These are phyloP conservation scores for Anthracocystis panici-leucophaei DNA, from an alignment of 1,284 basidiomycete species.

Conservation along the genomic window DNA sequence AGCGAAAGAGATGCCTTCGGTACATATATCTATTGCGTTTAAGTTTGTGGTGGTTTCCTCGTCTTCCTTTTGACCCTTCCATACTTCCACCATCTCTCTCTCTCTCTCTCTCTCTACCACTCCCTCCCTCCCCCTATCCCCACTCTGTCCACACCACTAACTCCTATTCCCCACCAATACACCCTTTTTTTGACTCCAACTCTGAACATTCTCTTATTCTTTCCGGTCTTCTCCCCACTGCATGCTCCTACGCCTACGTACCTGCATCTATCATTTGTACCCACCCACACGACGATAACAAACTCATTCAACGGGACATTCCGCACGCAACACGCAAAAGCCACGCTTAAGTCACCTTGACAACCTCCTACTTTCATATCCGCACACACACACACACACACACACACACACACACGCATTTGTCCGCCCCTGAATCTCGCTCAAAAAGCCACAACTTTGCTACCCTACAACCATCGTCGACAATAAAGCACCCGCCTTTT, in stretches of 20 bases:
- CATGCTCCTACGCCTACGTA: slow-evolving; percentile 1
- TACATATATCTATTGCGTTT: slow-evolving; percentile 31
- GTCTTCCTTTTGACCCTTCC: slow-evolving; percentile 20
- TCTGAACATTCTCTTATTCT: slow-evolving; percentile 24
- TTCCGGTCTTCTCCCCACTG: slow-evolving; percentile 1
- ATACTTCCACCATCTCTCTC: slow-evolving; percentile 14
- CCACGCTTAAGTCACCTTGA: too few relatives aligned
- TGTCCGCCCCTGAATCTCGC: not conserved
- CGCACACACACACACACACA: not conserved
- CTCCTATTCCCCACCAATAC: slow-evolving; percentile 11
- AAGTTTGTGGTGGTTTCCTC: not conserved
- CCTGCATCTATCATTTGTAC: slow-evolving; percentile 1
- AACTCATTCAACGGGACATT: slow-evolving; percentile 1
- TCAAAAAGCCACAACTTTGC: too few relatives aligned
- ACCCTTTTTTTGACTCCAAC: slow-evolving; percentile 27
- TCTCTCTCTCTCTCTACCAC: slow-evolving; percentile 22
- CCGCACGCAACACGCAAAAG: too few relatives aligned
- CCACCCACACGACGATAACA: not conserved
- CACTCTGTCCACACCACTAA: not conserved
- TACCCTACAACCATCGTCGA: too few relatives aligned
- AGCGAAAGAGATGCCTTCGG: not conserved
- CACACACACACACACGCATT: not conserved
- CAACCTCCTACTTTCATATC: not conserved
- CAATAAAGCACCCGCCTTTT: too few relatives aligned
- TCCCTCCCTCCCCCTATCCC: slow-evolving; percentile 10